phyloP scores from a whole-genome alignment of 2,329 filamentous ascomycete genomes.

The Claviceps africana region DNA sequence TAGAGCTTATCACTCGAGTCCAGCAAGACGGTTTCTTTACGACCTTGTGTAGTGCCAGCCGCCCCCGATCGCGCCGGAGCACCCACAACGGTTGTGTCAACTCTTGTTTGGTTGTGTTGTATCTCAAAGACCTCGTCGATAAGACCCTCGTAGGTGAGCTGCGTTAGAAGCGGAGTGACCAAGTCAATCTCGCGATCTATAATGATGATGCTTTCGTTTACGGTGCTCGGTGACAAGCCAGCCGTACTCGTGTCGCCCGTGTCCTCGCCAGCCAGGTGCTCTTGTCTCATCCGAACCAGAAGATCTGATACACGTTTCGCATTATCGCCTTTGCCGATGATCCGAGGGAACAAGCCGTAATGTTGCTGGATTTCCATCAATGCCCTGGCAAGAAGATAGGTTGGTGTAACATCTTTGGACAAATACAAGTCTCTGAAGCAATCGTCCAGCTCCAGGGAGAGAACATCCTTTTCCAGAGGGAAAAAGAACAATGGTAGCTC shows the following conservation, averaged over 20 bases:
- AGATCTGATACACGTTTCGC: conserved; percentile 79
- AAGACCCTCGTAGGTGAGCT: conserved; percentile 90
- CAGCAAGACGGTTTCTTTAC: conserved; percentile 77
- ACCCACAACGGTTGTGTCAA: conserved; percentile 81
- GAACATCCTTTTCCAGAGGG: conserved; percentile 75
- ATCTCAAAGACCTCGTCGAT: conserved; percentile 91
- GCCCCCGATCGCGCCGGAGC: conserved; percentile 49
- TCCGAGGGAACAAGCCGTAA: conserved; percentile 85
- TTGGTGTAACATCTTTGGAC: conserved; percentile 79
- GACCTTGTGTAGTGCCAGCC: conserved; percentile 40
- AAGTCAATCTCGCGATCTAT: conserved; percentile 94
- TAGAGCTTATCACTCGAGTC: conserved; percentile 85
- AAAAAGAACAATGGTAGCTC: conserved; percentile 86
- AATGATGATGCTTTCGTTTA: conserved; percentile 81
- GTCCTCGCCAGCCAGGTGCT: conserved; percentile 68
- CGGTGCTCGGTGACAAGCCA: conserved; percentile 70
- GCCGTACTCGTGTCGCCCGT: conserved; percentile 45
- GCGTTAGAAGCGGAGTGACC: conserved; percentile 80
- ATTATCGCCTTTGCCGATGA: conserved; percentile 91
- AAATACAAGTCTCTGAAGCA: conserved; percentile 80
- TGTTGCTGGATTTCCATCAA: conserved; percentile 88
- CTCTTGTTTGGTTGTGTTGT: conserved; percentile 80
- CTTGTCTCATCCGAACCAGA: conserved; percentile 79
- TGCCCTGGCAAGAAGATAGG: conserved; percentile 77
- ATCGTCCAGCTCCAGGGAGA: conserved; percentile 81